Evolutionary conservation across 176 grass and related monocot species (phyloP).

Genomic region (Panicum miliaceum): DNA sequence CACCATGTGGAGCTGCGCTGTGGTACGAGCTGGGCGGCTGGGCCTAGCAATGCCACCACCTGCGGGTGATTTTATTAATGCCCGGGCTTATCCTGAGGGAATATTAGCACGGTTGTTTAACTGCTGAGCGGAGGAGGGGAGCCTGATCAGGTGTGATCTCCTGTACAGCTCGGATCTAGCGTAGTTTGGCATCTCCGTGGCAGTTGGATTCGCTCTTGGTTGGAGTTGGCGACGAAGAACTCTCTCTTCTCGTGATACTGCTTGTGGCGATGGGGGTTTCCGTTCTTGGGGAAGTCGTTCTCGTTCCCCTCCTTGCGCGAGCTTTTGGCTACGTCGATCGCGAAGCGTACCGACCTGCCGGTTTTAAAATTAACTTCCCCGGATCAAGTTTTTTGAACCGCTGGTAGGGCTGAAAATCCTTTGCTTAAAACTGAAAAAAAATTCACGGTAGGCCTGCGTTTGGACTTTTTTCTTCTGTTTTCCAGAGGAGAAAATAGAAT

Average conservation of each 20-base stretch:
- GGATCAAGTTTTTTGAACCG: background rate
- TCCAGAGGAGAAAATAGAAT: background rate
- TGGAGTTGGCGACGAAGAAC: too few species aligned
- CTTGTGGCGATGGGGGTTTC: background rate
- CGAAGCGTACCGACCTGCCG: background rate
- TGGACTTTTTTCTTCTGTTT: background rate
- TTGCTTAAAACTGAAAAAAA: too few species aligned
- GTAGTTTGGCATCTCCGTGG: background rate
- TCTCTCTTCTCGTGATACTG: background rate
- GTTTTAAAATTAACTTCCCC: background rate
- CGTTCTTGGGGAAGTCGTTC: background rate
- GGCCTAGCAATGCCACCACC: background rate
- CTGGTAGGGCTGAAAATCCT: too few species aligned
- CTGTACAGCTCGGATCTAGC: background rate
- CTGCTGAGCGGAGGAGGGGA: background rate
- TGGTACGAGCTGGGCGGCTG: background rate
- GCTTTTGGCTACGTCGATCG: background rate
- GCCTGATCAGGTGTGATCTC: background rate
- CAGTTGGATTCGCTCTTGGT: background rate
- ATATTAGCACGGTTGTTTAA: background rate
- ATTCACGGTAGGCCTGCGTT: too few species aligned
- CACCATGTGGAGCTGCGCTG: background rate
- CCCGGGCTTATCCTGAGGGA: constrained; percentile 8
- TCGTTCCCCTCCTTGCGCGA: background rate
- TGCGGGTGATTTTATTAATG: background rate